Conservation (phyloP, 1,139 yeast species). For the Kodamaea plutei region DNA sequence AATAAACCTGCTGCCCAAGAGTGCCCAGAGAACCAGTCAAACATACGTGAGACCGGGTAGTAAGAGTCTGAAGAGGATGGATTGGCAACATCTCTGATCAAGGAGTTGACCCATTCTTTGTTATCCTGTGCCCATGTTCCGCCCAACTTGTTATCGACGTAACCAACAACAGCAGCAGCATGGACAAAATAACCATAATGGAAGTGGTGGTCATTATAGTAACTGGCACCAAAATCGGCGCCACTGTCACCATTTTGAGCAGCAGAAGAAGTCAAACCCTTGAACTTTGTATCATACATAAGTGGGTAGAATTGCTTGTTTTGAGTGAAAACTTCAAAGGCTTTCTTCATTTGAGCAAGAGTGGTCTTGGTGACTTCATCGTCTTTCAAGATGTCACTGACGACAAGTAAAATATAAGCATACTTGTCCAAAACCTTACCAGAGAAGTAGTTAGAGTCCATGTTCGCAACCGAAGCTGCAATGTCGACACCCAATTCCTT, state of each 20-base stretch:
- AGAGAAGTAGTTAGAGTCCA: constrained; percentile 56
- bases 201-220: constrained; percentile 76
- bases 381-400: constrained; percentile 56
- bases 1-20: constrained; percentile 82
- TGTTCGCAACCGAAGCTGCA: constrained; percentile 40
- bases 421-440: constrained; percentile 76
- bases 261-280: constrained; percentile 68
- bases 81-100: constrained; percentile 75
- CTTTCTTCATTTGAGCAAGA: constrained; percentile 47
- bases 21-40: constrained; percentile 81
- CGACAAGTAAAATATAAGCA: constrained; percentile 65
- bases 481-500: constrained; percentile 58
- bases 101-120: constrained; percentile 60
- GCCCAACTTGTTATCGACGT: constrained; percentile 54
- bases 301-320: constrained; percentile 57
- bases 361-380: constrained; percentile 45
- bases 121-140: constrained; percentile 67
- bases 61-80: constrained; percentile 56
- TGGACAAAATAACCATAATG: constrained; percentile 77
- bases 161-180: constrained; percentile 73
- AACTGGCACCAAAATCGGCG: constrained; percentile 54
- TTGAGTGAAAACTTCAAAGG: constrained; percentile 45
- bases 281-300: constrained; percentile 63
- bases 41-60: constrained; percentile 75
- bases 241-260: constrained; percentile 42